A percentile compares a stretch with the other conserved stretches of the same genome.
Evolutionary conservation across 2,329 filamentous ascomycete species (phyloP).

Genomic region (Amylocarpus encephaloides): DNA sequence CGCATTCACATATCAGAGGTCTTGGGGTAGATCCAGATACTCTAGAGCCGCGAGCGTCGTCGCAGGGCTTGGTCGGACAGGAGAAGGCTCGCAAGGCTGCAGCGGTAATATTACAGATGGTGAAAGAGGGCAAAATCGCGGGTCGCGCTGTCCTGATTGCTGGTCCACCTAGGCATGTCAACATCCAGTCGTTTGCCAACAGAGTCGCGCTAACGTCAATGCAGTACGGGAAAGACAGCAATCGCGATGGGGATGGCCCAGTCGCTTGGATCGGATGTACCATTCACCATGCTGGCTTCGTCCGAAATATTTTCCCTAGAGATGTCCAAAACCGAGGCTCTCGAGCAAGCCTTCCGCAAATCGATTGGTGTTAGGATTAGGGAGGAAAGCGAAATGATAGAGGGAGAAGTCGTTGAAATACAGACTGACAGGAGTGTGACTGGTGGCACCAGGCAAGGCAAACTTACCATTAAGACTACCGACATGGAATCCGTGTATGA

Average conservation of each 20-base stretch:
- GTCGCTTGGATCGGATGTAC: constrained; percentile 86
- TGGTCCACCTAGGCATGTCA: constrained; percentile 69
- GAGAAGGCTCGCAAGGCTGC: constrained; percentile 95
- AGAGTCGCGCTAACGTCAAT: constrained; percentile 5
- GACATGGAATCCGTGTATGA: constrained; percentile 99
- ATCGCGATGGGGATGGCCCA: constrained; percentile 99
- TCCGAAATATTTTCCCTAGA: constrained; percentile 98
- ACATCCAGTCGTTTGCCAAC: not conserved
- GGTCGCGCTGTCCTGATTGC: constrained; percentile 91
- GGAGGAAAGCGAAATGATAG: constrained; percentile 98
- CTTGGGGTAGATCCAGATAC: constrained; percentile 89
- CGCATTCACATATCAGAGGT: constrained; percentile 95
- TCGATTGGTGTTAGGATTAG: constrained; percentile 98
- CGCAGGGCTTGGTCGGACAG: constrained; percentile 92
- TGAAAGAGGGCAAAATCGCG: constrained; percentile 97
- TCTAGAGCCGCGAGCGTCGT: constrained; percentile 75
- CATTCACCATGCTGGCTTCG: constrained; percentile 91
- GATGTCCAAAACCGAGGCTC: constrained; percentile 98
- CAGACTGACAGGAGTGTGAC: constrained; percentile 97
- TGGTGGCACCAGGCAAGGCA: constrained; percentile 94
- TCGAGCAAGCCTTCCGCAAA: constrained; percentile 98
- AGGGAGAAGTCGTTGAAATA: constrained; percentile 97
- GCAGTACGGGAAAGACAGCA: constrained; percentile 91
- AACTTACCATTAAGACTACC: constrained; percentile 98
- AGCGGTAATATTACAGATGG: constrained; percentile 96